phyloP scores from a whole-genome alignment of 805 yeast species.

The Starmerella sp. region DNA sequence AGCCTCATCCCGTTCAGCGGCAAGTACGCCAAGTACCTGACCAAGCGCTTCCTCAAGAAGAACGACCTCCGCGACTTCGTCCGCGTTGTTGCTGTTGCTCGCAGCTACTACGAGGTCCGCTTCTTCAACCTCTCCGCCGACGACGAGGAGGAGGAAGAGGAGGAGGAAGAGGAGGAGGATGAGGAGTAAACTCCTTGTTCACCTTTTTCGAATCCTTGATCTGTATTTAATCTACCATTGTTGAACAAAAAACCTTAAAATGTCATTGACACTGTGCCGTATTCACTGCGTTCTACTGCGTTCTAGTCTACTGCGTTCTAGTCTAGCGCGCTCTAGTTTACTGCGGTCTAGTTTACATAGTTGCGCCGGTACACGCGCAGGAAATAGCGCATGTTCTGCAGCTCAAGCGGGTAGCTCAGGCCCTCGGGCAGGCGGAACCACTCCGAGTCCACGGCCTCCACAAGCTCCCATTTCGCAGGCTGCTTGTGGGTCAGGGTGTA shows the following conservation, averaged over 20 bases:
- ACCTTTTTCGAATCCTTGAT: background rate
- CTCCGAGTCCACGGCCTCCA: slow-evolving; percentile 57
- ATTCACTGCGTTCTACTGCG: no score
- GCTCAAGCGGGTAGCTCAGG: slow-evolving; percentile 50
- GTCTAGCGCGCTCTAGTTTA: no score
- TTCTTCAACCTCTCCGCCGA: slow-evolving; percentile 98
- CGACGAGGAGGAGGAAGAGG: slow-evolving; percentile 88
- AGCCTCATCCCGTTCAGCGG: slow-evolving; percentile 96
- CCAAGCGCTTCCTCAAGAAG: slow-evolving; percentile 99
- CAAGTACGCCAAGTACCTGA: slow-evolving; percentile 98
- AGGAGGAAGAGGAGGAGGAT: slow-evolving; percentile 29
- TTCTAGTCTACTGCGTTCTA: no score
- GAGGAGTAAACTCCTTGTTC: slow-evolving; percentile 16
- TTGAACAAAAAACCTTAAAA: background rate
- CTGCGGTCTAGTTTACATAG: background rate
- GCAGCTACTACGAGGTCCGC: slow-evolving; percentile 92
- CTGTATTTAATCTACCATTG: background rate
- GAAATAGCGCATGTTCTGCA: slow-evolving; percentile 83
- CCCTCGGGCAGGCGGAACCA: slow-evolving; percentile 60
- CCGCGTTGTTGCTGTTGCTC: slow-evolving; percentile 93
- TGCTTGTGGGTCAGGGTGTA: slow-evolving; percentile 48
- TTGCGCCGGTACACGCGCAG: slow-evolving; percentile 57
- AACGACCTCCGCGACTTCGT: slow-evolving; percentile 99
- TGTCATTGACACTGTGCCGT: background rate
- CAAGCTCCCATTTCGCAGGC: slow-evolving; percentile 45